These are phyloP conservation scores for Dendrocalamus latiflorus DNA, from an alignment of 202 grass and related monocot species.

Conservation along the genomic window DNA sequence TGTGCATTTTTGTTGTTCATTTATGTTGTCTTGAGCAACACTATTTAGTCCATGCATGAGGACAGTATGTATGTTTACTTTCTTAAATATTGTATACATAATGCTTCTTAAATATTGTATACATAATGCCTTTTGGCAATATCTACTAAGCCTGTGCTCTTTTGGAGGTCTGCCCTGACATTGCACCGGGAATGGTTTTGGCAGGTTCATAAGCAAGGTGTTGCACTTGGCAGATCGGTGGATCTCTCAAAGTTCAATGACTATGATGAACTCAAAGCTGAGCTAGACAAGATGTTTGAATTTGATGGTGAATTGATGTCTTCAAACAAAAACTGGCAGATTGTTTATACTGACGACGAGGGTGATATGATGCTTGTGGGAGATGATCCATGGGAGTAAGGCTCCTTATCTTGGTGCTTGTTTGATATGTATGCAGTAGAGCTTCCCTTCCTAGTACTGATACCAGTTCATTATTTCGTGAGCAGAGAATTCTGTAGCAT, in stretches of 20 bases:
- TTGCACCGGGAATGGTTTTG: not conserved
- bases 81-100: not conserved
- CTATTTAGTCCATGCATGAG: not conserved
- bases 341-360: conserved; percentile 91
- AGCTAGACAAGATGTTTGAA: conserved; percentile 93
- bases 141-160: not conserved
- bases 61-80: not conserved
- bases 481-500: conserved; percentile 89
- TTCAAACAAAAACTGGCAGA: conserved; percentile 67
- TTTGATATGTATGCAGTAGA: not conserved
- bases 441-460: not conserved
- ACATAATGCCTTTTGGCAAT: not conserved
- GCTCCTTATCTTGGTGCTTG: not conserved
- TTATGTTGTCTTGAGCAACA: not conserved
- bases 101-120: too few relatives aligned
- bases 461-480: not conserved
- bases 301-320: conserved; percentile 63
- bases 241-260: conserved; percentile 78
- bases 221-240: conserved; percentile 79
- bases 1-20: not conserved
- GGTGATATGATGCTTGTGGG: conserved; percentile 99
- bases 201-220: conserved; percentile 91
- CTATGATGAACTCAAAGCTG: conserved; percentile 61
- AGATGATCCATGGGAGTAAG: conserved; percentile 98
- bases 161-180: not conserved